These are phyloP conservation scores for Geotrichum ghanense DNA, from an alignment of 805 yeast species.

Conservation along the genomic window DNA sequence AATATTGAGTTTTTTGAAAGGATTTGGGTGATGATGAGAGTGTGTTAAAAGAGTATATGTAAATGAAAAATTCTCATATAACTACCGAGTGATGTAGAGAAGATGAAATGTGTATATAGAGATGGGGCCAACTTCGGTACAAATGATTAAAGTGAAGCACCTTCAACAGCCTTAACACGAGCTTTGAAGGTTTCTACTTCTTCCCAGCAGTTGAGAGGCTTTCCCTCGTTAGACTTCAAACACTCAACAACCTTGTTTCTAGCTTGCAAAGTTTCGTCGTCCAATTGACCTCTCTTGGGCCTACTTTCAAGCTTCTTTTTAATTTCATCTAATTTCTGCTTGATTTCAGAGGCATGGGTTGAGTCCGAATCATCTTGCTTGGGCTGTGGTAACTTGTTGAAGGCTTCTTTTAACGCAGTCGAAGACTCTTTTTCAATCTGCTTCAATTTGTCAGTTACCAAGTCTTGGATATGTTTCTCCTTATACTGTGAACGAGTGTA, in stretches of 20 bases:
- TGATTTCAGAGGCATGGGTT: constrained; percentile 14
- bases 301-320: constrained; percentile 21
- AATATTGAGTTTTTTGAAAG: too few relatives aligned
- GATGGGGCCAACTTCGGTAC: too few relatives aligned
- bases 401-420: constrained; percentile 16
- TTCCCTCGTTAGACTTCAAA: constrained; percentile 18
- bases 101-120: too few relatives aligned
- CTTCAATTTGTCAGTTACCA: constrained; percentile 24
- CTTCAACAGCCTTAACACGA: constrained; percentile 3
- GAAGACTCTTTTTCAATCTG: constrained; percentile 22
- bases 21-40: too few relatives aligned
- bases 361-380: constrained; percentile 13
- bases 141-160: too few relatives aligned
- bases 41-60: too few relatives aligned
- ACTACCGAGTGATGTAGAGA: too few relatives aligned
- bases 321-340: constrained; percentile 20
- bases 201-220: constrained; percentile 24
- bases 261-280: constrained; percentile 18
- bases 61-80: too few relatives aligned
- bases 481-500: constrained; percentile 25
- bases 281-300: constrained; percentile 21
- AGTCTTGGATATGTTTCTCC: constrained; percentile 25
- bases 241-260: constrained; percentile 23
- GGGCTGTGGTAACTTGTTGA: constrained; percentile 8
- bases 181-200: constrained; percentile 20